Evolutionary conservation across 176 grass and related monocot genomes (phyloP).

Genomic region (Poa annua): DNA sequence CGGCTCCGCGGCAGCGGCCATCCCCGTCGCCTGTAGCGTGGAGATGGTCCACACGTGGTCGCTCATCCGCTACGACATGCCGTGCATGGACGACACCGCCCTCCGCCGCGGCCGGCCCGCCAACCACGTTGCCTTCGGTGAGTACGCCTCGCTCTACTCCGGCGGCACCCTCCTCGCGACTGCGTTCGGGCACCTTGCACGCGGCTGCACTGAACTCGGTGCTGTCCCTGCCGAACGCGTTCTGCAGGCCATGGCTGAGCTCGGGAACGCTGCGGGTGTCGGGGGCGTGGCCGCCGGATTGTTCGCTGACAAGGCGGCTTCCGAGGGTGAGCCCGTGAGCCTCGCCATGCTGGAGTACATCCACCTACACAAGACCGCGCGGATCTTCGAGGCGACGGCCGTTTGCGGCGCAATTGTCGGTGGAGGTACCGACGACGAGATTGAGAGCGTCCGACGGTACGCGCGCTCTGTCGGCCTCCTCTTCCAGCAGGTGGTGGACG

Average conservation of each 20-base stretch:
- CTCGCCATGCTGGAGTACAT: slow-evolving; percentile 1
- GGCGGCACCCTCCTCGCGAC: no score
- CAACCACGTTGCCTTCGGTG: no score
- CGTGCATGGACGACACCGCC: no score
- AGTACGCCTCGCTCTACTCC: no score
- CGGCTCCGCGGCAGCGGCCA: no score
- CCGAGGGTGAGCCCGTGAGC: not conserved
- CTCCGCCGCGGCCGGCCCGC: no score
- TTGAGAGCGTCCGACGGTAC: not conserved
- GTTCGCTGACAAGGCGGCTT: not conserved
- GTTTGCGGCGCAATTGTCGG: not conserved
- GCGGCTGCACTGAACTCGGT: no score
- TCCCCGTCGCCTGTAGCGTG: no score
- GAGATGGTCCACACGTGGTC: no score
- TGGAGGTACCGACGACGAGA: not conserved
- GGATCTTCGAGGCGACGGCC: not conserved
- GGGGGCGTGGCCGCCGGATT: not conserved
- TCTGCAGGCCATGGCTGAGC: not conserved
- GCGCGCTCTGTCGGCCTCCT: not conserved
- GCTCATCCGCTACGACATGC: no score
- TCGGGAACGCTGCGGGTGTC: not conserved
- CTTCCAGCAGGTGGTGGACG: slow-evolving; percentile 4
- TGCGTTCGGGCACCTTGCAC: no score
- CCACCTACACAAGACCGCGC: slow-evolving; percentile 28
- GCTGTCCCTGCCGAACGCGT: no score